phyloP scores from a whole-genome alignment of 2,329 filamentous ascomycete species.

The Monosporascus sp. region DNA sequence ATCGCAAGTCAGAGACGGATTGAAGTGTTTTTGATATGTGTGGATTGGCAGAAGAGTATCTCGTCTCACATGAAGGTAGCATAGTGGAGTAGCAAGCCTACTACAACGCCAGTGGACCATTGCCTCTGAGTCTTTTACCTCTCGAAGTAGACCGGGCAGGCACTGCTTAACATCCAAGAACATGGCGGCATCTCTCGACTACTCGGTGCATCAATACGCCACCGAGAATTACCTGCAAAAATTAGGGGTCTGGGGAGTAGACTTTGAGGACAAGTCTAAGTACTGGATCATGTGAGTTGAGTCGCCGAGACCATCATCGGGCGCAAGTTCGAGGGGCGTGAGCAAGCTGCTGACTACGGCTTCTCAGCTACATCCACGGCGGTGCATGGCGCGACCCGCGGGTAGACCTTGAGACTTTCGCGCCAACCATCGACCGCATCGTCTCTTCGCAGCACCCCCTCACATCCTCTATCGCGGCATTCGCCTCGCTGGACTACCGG shows the following conservation, averaged over 20 bases:
- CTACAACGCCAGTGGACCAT: too few relatives aligned
- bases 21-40: too few relatives aligned
- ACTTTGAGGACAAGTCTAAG: slow-evolving; percentile 13
- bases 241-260: slow-evolving; percentile 40
- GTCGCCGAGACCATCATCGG: background rate
- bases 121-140: too few relatives aligned
- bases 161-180: background rate
- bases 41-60: too few relatives aligned
- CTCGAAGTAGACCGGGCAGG: too few relatives aligned
- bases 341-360: background rate
- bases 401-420: slow-evolving; percentile 40
- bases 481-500: slow-evolving; percentile 61
- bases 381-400: slow-evolving; percentile 59
- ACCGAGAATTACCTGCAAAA: slow-evolving; percentile 35
- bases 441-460: slow-evolving; percentile 19
- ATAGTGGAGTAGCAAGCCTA: too few relatives aligned
- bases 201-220: slow-evolving; percentile 23
- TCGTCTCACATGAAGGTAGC: too few relatives aligned
- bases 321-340: background rate
- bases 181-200: slow-evolving; percentile 25
- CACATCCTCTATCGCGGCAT: slow-evolving; percentile 44
- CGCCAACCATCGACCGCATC: slow-evolving; percentile 38
- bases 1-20: too few relatives aligned
- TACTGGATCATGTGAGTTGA: slow-evolving; percentile 26
- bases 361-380: slow-evolving; percentile 51